phyloP scores from a whole-genome alignment of 2,329 filamentous ascomycete genomes.

The Xylariaceae sp. region DNA sequence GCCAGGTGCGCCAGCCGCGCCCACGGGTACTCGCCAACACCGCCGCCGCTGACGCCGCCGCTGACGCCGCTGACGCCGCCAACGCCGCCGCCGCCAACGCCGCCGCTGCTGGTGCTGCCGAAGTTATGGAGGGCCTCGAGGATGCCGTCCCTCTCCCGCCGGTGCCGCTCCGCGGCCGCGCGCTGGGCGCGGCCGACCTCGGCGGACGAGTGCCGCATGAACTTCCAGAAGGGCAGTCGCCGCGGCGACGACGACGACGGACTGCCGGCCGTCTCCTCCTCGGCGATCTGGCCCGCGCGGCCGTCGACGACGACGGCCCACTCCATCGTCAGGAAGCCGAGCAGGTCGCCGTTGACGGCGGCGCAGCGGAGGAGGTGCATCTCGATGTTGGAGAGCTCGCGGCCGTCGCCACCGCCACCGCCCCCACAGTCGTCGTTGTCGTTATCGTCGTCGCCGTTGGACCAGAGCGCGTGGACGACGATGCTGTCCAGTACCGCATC shows the following conservation, averaged over 20 bases:
- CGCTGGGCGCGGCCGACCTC: constrained; percentile 41
- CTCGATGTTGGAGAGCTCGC: constrained; percentile 38
- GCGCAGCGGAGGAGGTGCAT: constrained; percentile 74
- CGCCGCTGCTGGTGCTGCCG: constrained; percentile 30
- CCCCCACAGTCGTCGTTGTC: too few relatives aligned
- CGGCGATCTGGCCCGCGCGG: constrained; percentile 25
- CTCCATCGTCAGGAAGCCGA: constrained; percentile 69
- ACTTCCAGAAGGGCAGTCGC: constrained; percentile 55
- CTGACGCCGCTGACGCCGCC: constrained; percentile 30
- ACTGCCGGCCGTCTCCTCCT: constrained; percentile 22
- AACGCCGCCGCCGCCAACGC: too few relatives aligned
- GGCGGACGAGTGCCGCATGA: constrained; percentile 52
- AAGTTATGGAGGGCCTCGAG: constrained; percentile 35
- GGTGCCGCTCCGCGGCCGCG: constrained; percentile 37
- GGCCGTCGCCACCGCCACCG: too few relatives aligned
- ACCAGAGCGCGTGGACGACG: constrained; percentile 56
- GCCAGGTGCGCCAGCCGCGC: constrained; percentile 55
- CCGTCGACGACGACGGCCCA: too few relatives aligned
- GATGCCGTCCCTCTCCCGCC: constrained; percentile 41
- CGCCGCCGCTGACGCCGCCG: too few relatives aligned
- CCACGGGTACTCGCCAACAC: constrained; percentile 73
- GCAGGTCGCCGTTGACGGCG: constrained; percentile 71
- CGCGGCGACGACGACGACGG: constrained; percentile 18
- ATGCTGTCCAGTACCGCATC: constrained; percentile 79
- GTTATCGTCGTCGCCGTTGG: constrained; percentile 10